Percentiles rank a stretch among this genome's conserved stretches.
phyloP scores from a whole-genome alignment of 306 rosid species.

The Prinsepia uniflora region DNA sequence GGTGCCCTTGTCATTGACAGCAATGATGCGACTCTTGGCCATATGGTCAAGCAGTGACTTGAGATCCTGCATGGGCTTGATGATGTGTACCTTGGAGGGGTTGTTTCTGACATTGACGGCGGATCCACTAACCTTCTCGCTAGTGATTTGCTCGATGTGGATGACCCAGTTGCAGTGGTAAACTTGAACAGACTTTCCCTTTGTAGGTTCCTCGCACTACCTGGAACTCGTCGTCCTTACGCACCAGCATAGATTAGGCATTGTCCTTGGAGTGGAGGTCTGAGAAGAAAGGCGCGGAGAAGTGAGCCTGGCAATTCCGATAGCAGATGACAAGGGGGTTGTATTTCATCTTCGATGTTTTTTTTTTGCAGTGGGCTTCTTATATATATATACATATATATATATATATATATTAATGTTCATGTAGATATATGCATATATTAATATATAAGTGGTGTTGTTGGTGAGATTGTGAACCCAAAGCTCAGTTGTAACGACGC shows the following conservation, averaged over 20 bases:
- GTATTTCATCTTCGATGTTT: conserved; percentile 56
- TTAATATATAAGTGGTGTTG: too few species aligned
- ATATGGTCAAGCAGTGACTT: conserved; percentile 83
- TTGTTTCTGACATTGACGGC: conserved; percentile 90
- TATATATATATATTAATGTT: too few species aligned
- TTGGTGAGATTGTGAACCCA: too few species aligned
- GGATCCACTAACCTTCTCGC: conserved; percentile 92
- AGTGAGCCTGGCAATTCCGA: conserved; percentile 94
- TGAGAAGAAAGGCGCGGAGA: conserved; percentile 74
- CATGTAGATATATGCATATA: too few species aligned
- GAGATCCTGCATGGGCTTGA: conserved; percentile 78
- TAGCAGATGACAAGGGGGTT: conserved; percentile 83
- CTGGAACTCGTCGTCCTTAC: conserved; percentile 93
- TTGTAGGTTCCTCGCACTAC: conserved; percentile 85
- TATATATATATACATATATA: too few species aligned
- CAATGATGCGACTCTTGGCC: conserved; percentile 94
- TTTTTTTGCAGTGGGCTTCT: too few species aligned
- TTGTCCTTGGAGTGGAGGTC: conserved; percentile 87
- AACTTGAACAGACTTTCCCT: conserved; percentile 85
- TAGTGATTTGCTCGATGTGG: conserved; percentile 85
- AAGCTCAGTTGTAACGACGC: too few species aligned
- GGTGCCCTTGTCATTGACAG: conserved; percentile 90
- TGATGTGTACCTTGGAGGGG: conserved; percentile 71
- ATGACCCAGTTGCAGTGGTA: conserved; percentile 95
- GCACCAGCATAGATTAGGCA: conserved; percentile 80